Evolutionary conservation across 2,329 filamentous ascomycete species (phyloP).

Genomic region (Xylariaceae sp.): DNA sequence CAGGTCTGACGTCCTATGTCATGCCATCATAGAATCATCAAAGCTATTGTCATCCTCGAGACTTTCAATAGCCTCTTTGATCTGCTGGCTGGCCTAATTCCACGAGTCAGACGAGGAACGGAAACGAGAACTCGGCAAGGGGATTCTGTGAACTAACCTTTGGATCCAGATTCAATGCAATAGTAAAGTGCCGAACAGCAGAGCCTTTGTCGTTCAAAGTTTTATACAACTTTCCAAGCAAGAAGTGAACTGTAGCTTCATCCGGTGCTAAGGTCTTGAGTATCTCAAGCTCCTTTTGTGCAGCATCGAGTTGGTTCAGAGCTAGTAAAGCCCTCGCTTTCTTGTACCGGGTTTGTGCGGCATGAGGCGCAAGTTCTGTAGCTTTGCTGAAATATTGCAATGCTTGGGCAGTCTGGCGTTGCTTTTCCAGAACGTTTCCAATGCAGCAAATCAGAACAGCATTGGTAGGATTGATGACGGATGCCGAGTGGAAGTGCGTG

Average conservation of each 20-base stretch:
- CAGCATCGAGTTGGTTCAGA: slow-evolving; percentile 62
- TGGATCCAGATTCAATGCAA: slow-evolving; percentile 89
- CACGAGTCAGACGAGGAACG: slow-evolving; percentile 23
- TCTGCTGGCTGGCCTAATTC: slow-evolving; percentile 74
- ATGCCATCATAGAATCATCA: slow-evolving; percentile 59
- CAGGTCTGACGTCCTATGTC: slow-evolving; percentile 30
- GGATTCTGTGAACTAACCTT: slow-evolving; percentile 58
- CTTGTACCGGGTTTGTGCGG: slow-evolving; percentile 82
- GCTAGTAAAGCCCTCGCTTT: slow-evolving; percentile 84
- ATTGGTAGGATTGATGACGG: slow-evolving; percentile 88
- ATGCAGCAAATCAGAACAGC: slow-evolving; percentile 89
- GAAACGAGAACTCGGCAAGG: neutral
- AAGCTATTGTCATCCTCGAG: slow-evolving; percentile 75
- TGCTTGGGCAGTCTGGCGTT: slow-evolving; percentile 74
- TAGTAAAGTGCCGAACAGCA: slow-evolving; percentile 91
- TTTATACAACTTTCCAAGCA: slow-evolving; percentile 80
- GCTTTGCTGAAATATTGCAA: slow-evolving; percentile 78
- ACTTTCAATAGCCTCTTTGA: slow-evolving; percentile 94
- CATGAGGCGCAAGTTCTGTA: slow-evolving; percentile 72
- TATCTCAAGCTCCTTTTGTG: slow-evolving; percentile 77
- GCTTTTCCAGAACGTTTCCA: slow-evolving; percentile 81
- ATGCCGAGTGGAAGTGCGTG: slow-evolving; percentile 82
- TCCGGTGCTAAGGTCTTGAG: slow-evolving; percentile 88
- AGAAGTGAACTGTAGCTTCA: slow-evolving; percentile 92
- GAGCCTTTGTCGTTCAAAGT: slow-evolving; percentile 64